phyloP scores from a whole-genome alignment of 2,329 filamentous ascomycete genomes.

The Botrytis fragariae region DNA sequence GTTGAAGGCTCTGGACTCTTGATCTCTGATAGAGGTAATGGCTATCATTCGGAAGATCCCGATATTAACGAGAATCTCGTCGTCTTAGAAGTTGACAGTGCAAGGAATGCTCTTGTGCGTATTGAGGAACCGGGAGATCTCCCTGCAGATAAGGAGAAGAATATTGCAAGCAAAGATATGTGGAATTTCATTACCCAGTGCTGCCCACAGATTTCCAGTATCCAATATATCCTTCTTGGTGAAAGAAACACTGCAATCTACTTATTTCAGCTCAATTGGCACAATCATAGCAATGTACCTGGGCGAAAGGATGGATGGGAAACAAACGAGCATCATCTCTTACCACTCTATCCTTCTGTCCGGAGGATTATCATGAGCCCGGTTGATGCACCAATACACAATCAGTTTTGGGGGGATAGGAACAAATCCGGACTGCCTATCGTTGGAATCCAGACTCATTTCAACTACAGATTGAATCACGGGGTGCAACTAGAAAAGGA shows the following conservation, averaged over 20 bases:
- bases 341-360: neutral
- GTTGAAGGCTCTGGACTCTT: neutral
- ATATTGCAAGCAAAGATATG: neutral
- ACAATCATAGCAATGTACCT: no score
- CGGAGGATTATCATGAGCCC: neutral
- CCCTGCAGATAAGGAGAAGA: neutral
- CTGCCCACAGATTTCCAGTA: neutral
- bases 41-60: neutral
- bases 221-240: neutral
- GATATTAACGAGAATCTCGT: neutral
- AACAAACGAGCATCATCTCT: neutral
- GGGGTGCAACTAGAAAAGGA: neutral
- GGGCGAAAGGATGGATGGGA: neutral
- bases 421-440: neutral
- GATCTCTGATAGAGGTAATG: neutral
- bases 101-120: fast-evolving
- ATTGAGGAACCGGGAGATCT: neutral
- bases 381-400: neutral
- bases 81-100: neutral
- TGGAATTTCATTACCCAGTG: neutral
- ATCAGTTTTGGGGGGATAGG: fast-evolving
- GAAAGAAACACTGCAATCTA: neutral
- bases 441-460: neutral
- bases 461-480: neutral
- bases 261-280: no score